phyloP scores from a whole-genome alignment of 305 asterid species.

The Plantago coronopus region DNA sequence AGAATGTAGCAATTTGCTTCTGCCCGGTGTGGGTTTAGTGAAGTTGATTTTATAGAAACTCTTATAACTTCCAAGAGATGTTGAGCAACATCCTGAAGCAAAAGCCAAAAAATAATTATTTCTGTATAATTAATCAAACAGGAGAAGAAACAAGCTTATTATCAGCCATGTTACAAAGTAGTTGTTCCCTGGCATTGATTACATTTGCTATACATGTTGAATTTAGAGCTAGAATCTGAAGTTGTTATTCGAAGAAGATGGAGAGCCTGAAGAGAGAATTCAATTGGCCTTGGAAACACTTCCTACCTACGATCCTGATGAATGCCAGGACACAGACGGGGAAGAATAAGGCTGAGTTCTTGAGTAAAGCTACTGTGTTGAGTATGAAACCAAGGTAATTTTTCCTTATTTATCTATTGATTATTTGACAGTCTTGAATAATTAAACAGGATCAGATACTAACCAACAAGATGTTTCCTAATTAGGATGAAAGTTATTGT shows the following conservation, averaged over 20 bases:
- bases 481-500: too few species aligned
- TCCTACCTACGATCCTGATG: constrained; percentile 72
- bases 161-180: constrained; percentile 15
- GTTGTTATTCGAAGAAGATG: constrained; percentile 60
- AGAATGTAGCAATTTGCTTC: too few species aligned
- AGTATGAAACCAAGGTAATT: constrained; percentile 36
- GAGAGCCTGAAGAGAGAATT: constrained; percentile 71
- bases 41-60: not conserved
- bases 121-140: too few species aligned
- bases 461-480: too few species aligned
- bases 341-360: constrained; percentile 33
- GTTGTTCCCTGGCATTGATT: constrained; percentile 8
- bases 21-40: not conserved
- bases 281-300: constrained; percentile 71
- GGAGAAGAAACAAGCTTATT: constrained; percentile 11
- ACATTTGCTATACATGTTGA: constrained; percentile 5
- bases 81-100: not conserved
- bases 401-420: too few species aligned
- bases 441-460: too few species aligned
- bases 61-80: not conserved
- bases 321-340: constrained; percentile 35
- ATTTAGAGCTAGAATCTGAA: constrained; percentile 64
- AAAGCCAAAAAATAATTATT: not conserved
- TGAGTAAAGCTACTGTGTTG: constrained; percentile 38
- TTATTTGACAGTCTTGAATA: too few species aligned